Conservation (phyloP, 2,329 filamentous ascomycete genomes). For the Byssothecium circinans region DNA sequence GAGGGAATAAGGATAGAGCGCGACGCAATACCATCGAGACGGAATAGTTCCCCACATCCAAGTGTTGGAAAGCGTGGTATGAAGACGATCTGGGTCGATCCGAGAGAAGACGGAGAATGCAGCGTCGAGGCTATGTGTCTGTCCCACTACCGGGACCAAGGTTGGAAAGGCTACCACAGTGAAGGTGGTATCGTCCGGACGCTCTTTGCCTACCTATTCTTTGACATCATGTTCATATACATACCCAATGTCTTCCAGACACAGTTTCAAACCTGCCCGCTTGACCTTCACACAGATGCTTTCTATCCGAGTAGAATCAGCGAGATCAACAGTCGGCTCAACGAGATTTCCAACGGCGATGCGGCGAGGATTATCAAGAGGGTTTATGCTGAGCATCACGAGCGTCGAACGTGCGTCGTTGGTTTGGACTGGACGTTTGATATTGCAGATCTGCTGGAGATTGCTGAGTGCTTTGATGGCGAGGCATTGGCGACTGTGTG, state of each 20-base stretch:
- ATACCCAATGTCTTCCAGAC: conserved; percentile 98
- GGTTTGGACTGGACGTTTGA: conserved; percentile 91
- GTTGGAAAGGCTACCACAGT: conserved; percentile 93
- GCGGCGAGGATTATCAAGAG: conserved; percentile 67
- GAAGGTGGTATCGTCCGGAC: conserved; percentile 94
- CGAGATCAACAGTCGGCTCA: conserved; percentile 85
- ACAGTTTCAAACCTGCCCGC: conserved; percentile 86
- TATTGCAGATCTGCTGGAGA: conserved; percentile 74
- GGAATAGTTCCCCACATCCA: conserved; percentile 33
- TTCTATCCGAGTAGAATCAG: conserved; percentile 86
- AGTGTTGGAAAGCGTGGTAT: conserved; percentile 53
- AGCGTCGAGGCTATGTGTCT: conserved; percentile 94
- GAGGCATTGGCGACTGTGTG: conserved; percentile 80
- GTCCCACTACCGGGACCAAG: conserved; percentile 76
- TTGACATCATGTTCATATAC: conserved; percentile 88
- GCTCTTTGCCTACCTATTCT: conserved; percentile 80
- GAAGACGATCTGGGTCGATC: conserved; percentile 88
- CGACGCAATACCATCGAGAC: conserved; percentile 46
- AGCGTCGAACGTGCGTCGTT: conserved; percentile 79
- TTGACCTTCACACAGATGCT: conserved; percentile 89
- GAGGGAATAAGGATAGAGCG: conserved; percentile 77
- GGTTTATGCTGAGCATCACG: conserved; percentile 69
- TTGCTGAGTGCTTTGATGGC: conserved; percentile 77
- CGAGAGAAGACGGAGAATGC: conserved; percentile 71
- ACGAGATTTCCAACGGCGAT: conserved; percentile 81